Evolutionary conservation across 371 early-diverging fungal species (phyloP), one percentile per base, ranked within the genome.

Genomic region (Choanephora cucurbitarum): DNA sequence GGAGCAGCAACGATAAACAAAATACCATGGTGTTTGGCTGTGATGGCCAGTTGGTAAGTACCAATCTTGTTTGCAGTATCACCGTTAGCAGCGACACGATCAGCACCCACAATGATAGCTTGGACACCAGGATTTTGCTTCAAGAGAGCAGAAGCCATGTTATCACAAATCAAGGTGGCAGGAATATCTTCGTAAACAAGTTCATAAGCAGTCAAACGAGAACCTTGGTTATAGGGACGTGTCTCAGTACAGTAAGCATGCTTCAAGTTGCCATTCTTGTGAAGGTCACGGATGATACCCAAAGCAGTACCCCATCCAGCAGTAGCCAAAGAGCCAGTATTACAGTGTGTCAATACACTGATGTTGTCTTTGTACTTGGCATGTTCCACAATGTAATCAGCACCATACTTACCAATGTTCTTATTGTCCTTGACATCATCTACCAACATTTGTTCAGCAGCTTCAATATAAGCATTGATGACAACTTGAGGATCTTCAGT

Each of bases 41-140:
- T 75, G 52, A 96, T 91, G 39, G 98, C 96, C 53, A 97, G 75
- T 67, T 96, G 97, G 66, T 95, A 97, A 1, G 97, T 98, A 23
- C 98, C 98, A 49, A 98, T 96, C 77, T 98, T 98, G 79, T 98
- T 98, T 49, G 98, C 97, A 0, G 98, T 98, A 62, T 98, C 98
- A 33, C 98, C 98, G 58, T 96, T 98, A 31, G 89, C 88, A 13
- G 97, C 93, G 0, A 98, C 96, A 59, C 97, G 89, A 64, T 98
- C 98, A 1, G 98, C 98, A 43, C 98, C 98, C 2, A 98, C 97
- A 28, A 98, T 83, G 37, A 98, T 88, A 24, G 96, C 98, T 14
- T 83, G 75, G 5, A 83, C 79, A 44, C 64, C 44, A 0, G 80
- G 74, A 44, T 88, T 75, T 28, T 76, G 63, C 1, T 71, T 69